A percentile compares a stretch with the other conserved stretches of the same genome.
Conservation (phyloP, 1,139 yeast species). For the Lodderomyces margitis region DNA sequence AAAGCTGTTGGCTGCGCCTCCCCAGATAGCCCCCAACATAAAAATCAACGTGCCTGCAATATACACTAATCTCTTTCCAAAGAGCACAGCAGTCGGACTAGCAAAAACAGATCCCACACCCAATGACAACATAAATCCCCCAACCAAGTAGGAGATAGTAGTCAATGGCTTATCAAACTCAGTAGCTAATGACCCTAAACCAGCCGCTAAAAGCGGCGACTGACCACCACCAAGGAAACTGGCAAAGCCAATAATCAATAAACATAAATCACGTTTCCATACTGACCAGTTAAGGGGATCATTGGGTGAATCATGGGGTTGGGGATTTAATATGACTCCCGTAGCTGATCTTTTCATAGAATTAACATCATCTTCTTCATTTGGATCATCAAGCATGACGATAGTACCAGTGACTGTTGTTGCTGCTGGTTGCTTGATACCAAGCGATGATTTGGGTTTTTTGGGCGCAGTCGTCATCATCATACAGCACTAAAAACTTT, state of each 20-base stretch:
- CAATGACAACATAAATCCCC: conserved; percentile 57
- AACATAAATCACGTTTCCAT: conserved; percentile 56
- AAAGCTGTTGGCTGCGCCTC: conserved; percentile 47
- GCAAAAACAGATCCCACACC: conserved; percentile 60
- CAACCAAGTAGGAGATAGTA: conserved; percentile 54
- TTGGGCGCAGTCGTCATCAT: not conserved
- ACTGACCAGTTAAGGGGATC: conserved; percentile 76
- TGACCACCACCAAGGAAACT: conserved; percentile 65
- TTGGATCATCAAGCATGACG: conserved; percentile 33
- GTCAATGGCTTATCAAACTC: conserved; percentile 46
- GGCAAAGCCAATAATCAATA: conserved; percentile 54
- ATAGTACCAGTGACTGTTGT: conserved; percentile 49
- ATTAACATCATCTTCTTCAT: conserved; percentile 12
- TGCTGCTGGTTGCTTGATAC: conserved; percentile 41
- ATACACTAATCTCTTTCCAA: conserved; percentile 60
- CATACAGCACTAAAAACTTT: not conserved
- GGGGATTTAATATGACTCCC: conserved; percentile 67
- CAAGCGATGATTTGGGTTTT: conserved; percentile 18
- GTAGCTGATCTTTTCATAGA: conserved; percentile 41
- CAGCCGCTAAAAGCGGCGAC: conserved; percentile 61
- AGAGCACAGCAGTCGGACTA: conserved; percentile 57
- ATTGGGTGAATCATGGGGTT: conserved; percentile 73
- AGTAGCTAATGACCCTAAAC: conserved; percentile 38
- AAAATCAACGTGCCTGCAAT: conserved; percentile 49
- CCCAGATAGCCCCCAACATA: conserved; percentile 56